These are phyloP conservation scores for Fennellomyces sp. DNA, from an alignment of 371 early-diverging fungal genomes.

Conservation along the genomic window DNA sequence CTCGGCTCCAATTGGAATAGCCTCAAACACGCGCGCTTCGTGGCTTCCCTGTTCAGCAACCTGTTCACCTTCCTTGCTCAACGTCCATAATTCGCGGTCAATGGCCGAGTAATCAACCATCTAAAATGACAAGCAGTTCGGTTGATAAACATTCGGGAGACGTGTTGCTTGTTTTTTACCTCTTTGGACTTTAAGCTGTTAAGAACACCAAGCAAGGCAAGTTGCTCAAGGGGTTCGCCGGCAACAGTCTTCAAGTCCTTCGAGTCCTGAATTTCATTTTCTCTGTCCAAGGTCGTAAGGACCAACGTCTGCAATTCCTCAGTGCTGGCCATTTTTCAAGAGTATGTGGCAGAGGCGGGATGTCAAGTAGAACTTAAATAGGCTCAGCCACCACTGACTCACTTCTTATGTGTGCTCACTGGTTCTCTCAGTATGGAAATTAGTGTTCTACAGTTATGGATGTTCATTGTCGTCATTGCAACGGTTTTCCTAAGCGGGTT, in stretches of 20 bases:
- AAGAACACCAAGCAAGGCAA: conserved; percentile 79
- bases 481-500: conserved; percentile 34
- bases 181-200: conserved; percentile 87
- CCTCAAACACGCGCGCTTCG: conserved; percentile 91
- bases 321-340: conserved; percentile 19
- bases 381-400: conserved; percentile 3
- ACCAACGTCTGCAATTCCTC: conserved; percentile 72
- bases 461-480: conserved; percentile 23
- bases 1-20: conserved; percentile 81
- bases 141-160: not conserved
- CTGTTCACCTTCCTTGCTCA: conserved; percentile 88
- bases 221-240: conserved; percentile 67
- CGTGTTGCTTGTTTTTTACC: no score
- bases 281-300: conserved; percentile 67
- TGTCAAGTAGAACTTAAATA: no score
- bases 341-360: not conserved
- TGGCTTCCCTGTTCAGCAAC: conserved; percentile 89
- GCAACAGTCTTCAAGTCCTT: conserved; percentile 57
- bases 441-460: conserved; percentile 24
- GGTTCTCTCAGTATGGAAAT: conserved; percentile 12
- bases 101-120: conserved; percentile 87
- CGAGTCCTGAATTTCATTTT: conserved; percentile 66
- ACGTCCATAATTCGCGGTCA: conserved; percentile 76
- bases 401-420: not conserved
- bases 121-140: no score